Conservation (phyloP, 1,139 yeast species). For the Hansenula sp. region DNA sequence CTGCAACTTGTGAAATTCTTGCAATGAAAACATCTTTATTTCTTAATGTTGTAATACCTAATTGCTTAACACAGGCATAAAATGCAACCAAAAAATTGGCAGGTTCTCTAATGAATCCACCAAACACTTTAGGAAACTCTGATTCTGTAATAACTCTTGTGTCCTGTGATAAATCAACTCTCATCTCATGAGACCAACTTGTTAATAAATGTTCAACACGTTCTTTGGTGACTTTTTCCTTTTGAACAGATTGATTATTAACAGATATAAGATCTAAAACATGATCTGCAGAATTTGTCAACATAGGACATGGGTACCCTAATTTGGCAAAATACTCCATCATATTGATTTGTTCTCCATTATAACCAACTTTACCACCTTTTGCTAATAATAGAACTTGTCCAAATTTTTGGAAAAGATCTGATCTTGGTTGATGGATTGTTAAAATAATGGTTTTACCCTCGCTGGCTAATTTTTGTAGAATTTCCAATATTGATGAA, state of each 20-base stretch:
- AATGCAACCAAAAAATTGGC: constrained; percentile 32
- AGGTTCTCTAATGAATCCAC: constrained; percentile 19
- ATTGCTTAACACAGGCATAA: constrained; percentile 17
- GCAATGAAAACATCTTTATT: constrained; percentile 61
- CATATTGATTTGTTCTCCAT: constrained; percentile 42
- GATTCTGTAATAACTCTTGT: constrained; percentile 1
- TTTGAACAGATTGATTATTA: constrained; percentile 28
- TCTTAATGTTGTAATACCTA: constrained; percentile 16
- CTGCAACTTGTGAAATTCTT: constrained; percentile 60
- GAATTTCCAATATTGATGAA: constrained; percentile 57
- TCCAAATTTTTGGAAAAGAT: constrained; percentile 60
- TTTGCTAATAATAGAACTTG: constrained; percentile 63
- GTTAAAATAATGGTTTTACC: constrained; percentile 76
- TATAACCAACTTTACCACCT: constrained; percentile 60
- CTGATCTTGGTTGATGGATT: constrained; percentile 84
- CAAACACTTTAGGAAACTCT: constrained; percentile 10
- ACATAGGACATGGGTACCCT: constrained; percentile 53
- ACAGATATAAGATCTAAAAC: constrained; percentile 63
- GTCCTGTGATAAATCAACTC: neutral
- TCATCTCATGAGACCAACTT: constrained; percentile 20
- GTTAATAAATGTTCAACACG: constrained; percentile 26
- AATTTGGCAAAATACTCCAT: constrained; percentile 39
- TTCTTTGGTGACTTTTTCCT: constrained; percentile 32
- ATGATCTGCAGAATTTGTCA: constrained; percentile 68
- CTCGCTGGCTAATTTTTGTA: constrained; percentile 52